Percentiles rank a stretch among this genome's conserved stretches.
Evolutionary conservation across 805 yeast species (phyloP).

Genomic region (Debaryomyces tyrocola): DNA sequence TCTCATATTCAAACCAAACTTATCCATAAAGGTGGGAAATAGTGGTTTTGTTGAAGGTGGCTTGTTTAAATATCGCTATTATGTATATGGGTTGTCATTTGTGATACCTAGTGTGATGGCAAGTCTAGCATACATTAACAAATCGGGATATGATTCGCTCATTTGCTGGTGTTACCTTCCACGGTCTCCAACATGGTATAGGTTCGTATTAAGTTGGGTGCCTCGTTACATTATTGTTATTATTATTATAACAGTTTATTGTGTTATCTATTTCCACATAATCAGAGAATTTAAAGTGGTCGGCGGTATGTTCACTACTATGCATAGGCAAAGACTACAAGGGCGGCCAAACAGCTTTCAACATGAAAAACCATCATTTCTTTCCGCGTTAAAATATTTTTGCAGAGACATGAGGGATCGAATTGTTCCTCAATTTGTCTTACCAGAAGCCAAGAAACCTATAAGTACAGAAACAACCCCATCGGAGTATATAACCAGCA

Average conservation of each 20-base stretch:
- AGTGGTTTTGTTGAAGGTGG: conserved; percentile 65
- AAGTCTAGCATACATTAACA: conserved; percentile 61
- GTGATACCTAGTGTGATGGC: conserved; percentile 68
- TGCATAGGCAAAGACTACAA: conserved; percentile 19
- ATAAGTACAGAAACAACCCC: conserved; percentile 1
- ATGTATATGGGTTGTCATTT: conserved; percentile 58
- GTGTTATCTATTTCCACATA: conserved; percentile 72
- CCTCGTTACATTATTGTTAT: conserved; percentile 72
- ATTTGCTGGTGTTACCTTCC: conserved; percentile 83
- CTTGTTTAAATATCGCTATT: conserved; percentile 54
- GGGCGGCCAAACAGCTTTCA: background rate
- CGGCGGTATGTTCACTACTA: conserved; percentile 44
- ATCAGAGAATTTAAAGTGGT: conserved; percentile 57
- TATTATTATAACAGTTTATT: conserved; percentile 62
- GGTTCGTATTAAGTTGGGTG: conserved; percentile 75
- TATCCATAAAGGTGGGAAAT: conserved; percentile 41
- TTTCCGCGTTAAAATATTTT: conserved; percentile 32
- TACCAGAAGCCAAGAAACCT: conserved; percentile 23
- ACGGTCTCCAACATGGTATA: conserved; percentile 67
- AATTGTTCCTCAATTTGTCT: conserved; percentile 25
- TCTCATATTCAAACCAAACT: conserved; percentile 63
- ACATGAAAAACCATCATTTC: conserved; percentile 31
- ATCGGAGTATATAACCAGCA: background rate
- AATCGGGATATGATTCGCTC: conserved; percentile 58
- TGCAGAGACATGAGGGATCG: conserved; percentile 19